Percentiles rank a stretch among this genome's conserved stretches.
Evolutionary conservation across 164 flowering plant genomes (phyloP).

Genomic region (Brasenia schreberi): DNA sequence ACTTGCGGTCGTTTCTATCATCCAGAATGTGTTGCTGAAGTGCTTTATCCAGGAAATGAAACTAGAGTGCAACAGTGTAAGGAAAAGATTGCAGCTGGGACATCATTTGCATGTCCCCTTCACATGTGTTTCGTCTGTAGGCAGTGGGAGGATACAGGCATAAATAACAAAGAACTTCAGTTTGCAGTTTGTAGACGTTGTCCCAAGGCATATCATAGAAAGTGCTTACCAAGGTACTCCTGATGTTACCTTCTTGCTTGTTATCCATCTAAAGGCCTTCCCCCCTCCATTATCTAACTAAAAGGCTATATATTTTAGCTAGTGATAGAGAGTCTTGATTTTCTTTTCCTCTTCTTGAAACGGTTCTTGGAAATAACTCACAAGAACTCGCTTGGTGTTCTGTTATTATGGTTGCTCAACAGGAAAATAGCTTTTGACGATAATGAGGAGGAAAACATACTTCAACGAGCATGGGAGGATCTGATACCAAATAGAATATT

Average conservation of each 20-base stretch:
- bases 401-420: slow-evolving; percentile 3
- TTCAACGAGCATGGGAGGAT: slow-evolving; percentile 66
- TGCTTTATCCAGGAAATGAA: slow-evolving; percentile 27
- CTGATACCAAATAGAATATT: slow-evolving; percentile 52
- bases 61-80: slow-evolving; percentile 26
- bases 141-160: slow-evolving; percentile 34
- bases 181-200: slow-evolving; percentile 90
- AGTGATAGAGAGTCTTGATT: neutral
- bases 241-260: neutral
- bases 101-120: slow-evolving; percentile 57
- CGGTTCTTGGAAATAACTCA: neutral
- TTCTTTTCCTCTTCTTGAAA: neutral
- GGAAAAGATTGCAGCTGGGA: slow-evolving; percentile 40
- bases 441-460: slow-evolving; percentile 8
- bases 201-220: slow-evolving; percentile 74
- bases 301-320: too few species aligned
- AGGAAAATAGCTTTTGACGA: slow-evolving; percentile 46
- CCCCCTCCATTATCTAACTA: too few species aligned
- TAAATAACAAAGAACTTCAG: slow-evolving; percentile 24
- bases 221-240: slow-evolving; percentile 76
- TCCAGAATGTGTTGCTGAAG: slow-evolving; percentile 54
- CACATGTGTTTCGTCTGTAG: slow-evolving; percentile 61
- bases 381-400: neutral
- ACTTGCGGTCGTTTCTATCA: slow-evolving; percentile 81
- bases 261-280: neutral